Conservation (phyloP, 2,329 filamentous ascomycete species). For the Aphanocladium album region DNA sequence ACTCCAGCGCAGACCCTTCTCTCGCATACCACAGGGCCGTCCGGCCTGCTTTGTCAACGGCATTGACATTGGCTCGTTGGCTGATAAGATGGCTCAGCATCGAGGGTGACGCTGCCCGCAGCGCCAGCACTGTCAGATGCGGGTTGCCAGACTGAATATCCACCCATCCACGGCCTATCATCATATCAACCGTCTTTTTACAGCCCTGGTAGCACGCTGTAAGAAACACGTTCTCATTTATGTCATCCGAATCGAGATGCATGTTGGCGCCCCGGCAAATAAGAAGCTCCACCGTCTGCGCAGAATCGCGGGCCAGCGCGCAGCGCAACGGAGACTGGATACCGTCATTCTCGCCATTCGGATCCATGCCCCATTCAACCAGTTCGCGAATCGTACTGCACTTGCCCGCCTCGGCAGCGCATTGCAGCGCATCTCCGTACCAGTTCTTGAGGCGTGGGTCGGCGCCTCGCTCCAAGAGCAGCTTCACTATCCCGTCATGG, state of each 20-base stretch:
- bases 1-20: background rate
- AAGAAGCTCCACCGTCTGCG: background rate
- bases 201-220: background rate
- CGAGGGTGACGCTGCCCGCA: background rate
- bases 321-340: background rate
- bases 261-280: background rate
- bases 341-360: background rate
- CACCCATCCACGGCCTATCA: constrained; percentile 1
- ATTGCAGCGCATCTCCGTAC: constrained; percentile 18
- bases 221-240: background rate
- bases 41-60: background rate
- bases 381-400: constrained; percentile 9
- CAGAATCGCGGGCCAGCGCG: background rate
- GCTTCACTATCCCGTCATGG: background rate
- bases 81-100: background rate
- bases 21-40: background rate
- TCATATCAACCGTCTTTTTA: background rate
- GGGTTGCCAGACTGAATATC: background rate
- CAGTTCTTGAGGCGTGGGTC: constrained; percentile 14
- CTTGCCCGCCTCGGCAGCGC: constrained; percentile 9
- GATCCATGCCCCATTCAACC: constrained; percentile 10
- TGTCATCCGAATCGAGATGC: background rate
- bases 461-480: constrained; percentile 13
- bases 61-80: background rate
- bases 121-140: background rate